Percentiles rank a stretch among this genome's conserved stretches.
phyloP scores from a whole-genome alignment of 1,284 basidiomycete genomes.

The Trametes polyzona region DNA sequence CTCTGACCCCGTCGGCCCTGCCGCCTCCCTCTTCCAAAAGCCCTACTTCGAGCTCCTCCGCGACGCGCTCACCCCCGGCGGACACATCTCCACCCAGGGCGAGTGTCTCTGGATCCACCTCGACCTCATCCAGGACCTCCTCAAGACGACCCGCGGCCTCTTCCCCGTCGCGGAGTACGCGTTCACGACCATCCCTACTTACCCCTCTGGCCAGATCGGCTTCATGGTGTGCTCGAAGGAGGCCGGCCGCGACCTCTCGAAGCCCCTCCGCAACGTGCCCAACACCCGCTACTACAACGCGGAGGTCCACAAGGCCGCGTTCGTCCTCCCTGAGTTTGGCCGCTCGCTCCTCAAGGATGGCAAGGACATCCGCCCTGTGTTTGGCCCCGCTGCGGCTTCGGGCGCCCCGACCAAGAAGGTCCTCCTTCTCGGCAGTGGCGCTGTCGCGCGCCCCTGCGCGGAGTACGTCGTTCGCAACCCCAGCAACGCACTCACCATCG shows the following conservation, averaged over 20 bases:
- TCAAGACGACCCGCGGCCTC: slow-evolving; percentile 73
- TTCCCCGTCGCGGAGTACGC: slow-evolving; percentile 93
- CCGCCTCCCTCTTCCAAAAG: slow-evolving; percentile 93
- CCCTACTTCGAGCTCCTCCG: slow-evolving; percentile 96
- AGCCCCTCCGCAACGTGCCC: slow-evolving; percentile 71
- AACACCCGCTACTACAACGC: slow-evolving; percentile 88
- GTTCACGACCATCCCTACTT: slow-evolving; percentile 96
- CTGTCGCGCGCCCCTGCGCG: slow-evolving; percentile 92
- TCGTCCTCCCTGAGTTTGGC: slow-evolving; percentile 92
- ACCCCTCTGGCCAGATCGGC: slow-evolving; percentile 97
- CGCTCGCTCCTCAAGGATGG: slow-evolving; percentile 75
- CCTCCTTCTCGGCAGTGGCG: slow-evolving; percentile 92
- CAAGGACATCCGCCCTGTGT: slow-evolving; percentile 68
- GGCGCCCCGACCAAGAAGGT: slow-evolving; percentile 67
- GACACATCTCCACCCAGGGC: slow-evolving; percentile 95
- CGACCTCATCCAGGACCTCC: slow-evolving; percentile 83
- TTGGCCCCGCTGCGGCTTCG: slow-evolving; percentile 52
- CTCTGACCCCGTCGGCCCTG: slow-evolving; percentile 97
- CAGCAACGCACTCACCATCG: slow-evolving; percentile 85
- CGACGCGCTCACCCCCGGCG: slow-evolving; percentile 88
- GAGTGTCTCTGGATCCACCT: slow-evolving; percentile 98
- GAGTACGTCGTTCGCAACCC: slow-evolving; percentile 90
- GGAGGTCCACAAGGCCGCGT: slow-evolving; percentile 83
- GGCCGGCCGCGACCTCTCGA: slow-evolving; percentile 68
- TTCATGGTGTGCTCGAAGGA: slow-evolving; percentile 93